Evolutionary conservation across 1,139 yeast species (phyloP), one percentile per base, ranked within the genome.

Genomic region (Candida frijolesensis): DNA sequence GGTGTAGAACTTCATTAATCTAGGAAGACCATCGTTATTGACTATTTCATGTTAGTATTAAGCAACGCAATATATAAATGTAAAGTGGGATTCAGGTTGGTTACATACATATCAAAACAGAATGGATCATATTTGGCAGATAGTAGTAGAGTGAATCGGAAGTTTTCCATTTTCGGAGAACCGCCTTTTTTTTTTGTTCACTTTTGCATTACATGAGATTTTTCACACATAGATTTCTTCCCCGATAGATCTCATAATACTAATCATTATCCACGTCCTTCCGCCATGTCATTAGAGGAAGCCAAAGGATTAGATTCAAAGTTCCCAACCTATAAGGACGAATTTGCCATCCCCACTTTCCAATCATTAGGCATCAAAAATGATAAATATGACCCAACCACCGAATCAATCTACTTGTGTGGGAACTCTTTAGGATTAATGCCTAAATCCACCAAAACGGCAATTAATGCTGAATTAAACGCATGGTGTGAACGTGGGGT

Each of bases 341-440:
- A 72, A 45, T 87, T 87, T 60, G 74, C 70, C 37, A 65, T 85
- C 33, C 95, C 95, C 4, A 85, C 89, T 0, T 73, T 80, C 55
- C 62, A 64, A 46, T 75, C 87, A 0, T 64, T 86, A 48, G 88
- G 84, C 1, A 67, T 80, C 19, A 18, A 51, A 2, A 53, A 54
- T 32, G 53, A 56, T 15, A 51, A 60, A 34, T 64, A 62, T 18
- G 52, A 52, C 1, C 52, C 58, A 12, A 60, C 62, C 22, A 57
- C 70, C 29, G 56, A 69, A 53, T 63, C 78, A 18, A 75, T 83
- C 30, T 89, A 92, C 63, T 74, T 92, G 48, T 89, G 96, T 67
- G 98, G 98, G 5, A 91, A 92, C 69, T 90, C 97, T 8, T 79
- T 92, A 8, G 98, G 98, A 0, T 71, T 92, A 52, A 88, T 90